A percentile compares a stretch with the other conserved stretches of the same genome.
Evolutionary conservation across 306 rosid genomes (phyloP).

Genomic region (Medicago lupulina): DNA sequence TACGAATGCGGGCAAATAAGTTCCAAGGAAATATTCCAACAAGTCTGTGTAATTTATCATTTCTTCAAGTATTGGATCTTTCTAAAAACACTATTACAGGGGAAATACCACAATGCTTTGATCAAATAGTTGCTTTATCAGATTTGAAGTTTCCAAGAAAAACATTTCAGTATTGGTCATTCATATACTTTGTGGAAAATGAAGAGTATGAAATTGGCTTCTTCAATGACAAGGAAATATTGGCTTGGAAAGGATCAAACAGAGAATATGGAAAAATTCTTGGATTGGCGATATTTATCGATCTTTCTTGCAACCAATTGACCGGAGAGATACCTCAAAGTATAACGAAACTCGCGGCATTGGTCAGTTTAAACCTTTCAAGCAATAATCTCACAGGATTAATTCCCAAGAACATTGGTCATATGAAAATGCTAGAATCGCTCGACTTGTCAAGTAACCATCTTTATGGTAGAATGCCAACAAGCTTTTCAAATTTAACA

Average conservation of each 20-base stretch:
- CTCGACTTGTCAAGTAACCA: conserved; percentile 46
- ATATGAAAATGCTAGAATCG: conserved; percentile 35
- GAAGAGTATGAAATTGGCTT: not conserved
- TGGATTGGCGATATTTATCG: conserved; percentile 38
- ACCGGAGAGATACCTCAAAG: conserved; percentile 41
- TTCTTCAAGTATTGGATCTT: conserved; percentile 46
- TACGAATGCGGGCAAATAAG: too few species aligned
- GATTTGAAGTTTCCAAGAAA: not conserved
- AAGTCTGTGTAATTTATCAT: too few species aligned
- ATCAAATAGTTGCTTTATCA: conserved; percentile 16
- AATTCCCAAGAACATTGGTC: conserved; percentile 43
- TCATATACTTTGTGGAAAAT: rapidly evolving
- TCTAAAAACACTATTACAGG: conserved; percentile 39
- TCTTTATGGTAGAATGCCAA: conserved; percentile 18
- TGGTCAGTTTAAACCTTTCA: conserved; percentile 47
- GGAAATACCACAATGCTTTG: conserved; percentile 39
- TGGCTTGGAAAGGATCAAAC: conserved; percentile 44
- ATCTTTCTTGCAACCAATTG: conserved; percentile 48
- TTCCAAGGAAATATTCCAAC: too few species aligned
- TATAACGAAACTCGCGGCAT: conserved; percentile 37
- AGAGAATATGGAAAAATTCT: conserved; percentile 40
- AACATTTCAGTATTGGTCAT: too few species aligned
- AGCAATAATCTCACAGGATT: conserved; percentile 36
- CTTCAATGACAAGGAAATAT: not conserved
- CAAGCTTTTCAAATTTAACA: not conserved